These are phyloP conservation scores for Letharia lupina DNA, from an alignment of 495 filamentous ascomycete genomes.

Conservation along the genomic window DNA sequence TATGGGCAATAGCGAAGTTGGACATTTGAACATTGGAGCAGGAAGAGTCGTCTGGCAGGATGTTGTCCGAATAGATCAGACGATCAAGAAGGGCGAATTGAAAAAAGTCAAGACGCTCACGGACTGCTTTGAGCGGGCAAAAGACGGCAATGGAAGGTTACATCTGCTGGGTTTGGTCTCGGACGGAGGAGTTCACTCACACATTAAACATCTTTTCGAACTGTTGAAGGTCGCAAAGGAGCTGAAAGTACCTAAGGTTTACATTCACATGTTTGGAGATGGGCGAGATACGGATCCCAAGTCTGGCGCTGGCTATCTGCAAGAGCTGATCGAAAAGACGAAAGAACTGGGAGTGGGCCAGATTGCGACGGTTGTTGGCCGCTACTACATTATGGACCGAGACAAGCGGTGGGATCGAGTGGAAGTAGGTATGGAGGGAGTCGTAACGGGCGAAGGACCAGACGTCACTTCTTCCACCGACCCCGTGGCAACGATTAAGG, in stretches of 20 bases:
- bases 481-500: constrained; percentile 76
- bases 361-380: constrained; percentile 87
- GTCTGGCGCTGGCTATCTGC: constrained; percentile 76
- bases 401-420: constrained; percentile 98
- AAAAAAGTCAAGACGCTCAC: constrained; percentile 68
- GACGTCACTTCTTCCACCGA: constrained; percentile 52
- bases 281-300: constrained; percentile 97
- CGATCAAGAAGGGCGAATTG: constrained; percentile 81
- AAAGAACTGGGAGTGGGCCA: constrained; percentile 80
- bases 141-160: constrained; percentile 81
- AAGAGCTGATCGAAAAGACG: constrained; percentile 65
- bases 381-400: constrained; percentile 98
- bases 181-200: constrained; percentile 92
- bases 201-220: constrained; percentile 84
- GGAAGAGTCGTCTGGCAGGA: constrained; percentile 99
- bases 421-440: constrained; percentile 77
- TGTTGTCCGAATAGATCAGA: constrained; percentile 93
- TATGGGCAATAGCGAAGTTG: constrained; percentile 98
- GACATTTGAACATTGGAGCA: constrained; percentile 96
- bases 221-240: constrained; percentile 85
- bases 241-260: constrained; percentile 76
- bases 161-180: constrained; percentile 86
- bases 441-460: constrained; percentile 80
- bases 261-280: constrained; percentile 98
- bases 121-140: constrained; percentile 70